Evolutionary conservation across 1,139 yeast genomes (phyloP).

Genomic region (Geotrichum candidum): DNA sequence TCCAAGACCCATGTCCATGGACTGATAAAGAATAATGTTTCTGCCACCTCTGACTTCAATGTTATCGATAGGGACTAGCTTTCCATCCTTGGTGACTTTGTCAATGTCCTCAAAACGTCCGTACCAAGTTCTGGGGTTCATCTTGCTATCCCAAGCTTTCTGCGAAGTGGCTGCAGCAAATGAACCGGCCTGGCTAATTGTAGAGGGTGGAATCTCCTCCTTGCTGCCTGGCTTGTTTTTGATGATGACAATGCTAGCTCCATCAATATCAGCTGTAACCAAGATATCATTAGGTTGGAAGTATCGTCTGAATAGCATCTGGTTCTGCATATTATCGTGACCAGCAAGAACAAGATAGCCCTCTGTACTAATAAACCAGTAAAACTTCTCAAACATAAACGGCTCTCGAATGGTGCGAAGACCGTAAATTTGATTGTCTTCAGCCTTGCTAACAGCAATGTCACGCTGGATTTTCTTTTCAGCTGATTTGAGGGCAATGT

Average conservation of each 20-base stretch:
- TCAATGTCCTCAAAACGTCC: constrained; percentile 59
- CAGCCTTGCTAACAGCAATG: constrained; percentile 58
- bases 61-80: constrained; percentile 41
- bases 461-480: constrained; percentile 74
- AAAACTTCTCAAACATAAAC: constrained; percentile 89
- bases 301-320: constrained; percentile 72
- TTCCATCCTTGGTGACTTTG: constrained; percentile 60
- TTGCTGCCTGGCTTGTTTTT: constrained; percentile 45
- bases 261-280: constrained; percentile 71
- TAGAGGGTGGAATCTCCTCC: constrained; percentile 65
- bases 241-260: constrained; percentile 68
- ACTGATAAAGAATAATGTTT: constrained; percentile 70
- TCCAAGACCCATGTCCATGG: constrained; percentile 84
- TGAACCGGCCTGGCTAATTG: constrained; percentile 85
- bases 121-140: constrained; percentile 65
- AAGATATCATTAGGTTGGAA: constrained; percentile 64
- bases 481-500: constrained; percentile 76
- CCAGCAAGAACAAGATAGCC: constrained; percentile 86
- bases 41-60: constrained; percentile 54
- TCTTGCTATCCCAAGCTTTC: constrained; percentile 83
- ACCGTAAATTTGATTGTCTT: constrained; percentile 48
- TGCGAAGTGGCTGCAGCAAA: constrained; percentile 70
- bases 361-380: constrained; percentile 87
- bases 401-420: constrained; percentile 64
- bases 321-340: constrained; percentile 77